Percentiles rank a stretch among this genome's conserved stretches.
Conservation (phyloP, 176 grass and related monocot species). For the Olyra latifolia region DNA sequence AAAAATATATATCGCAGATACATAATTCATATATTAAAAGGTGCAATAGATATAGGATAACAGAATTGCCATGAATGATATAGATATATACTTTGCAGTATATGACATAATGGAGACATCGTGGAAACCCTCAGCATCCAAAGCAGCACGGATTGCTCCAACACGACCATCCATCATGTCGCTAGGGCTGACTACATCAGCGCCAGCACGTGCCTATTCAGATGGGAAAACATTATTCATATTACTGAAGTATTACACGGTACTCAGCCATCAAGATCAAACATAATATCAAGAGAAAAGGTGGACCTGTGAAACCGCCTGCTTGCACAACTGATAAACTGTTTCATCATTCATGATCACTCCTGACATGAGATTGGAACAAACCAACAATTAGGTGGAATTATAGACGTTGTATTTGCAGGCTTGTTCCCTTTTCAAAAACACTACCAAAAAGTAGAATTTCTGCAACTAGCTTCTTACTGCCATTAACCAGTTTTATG, state of each 20-base stretch:
- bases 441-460: too few relatives aligned
- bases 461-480: too few relatives aligned
- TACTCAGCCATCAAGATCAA: neutral
- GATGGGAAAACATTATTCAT: neutral
- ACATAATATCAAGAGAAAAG: slow-evolving; percentile 19
- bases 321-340: slow-evolving; percentile 95
- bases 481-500: neutral
- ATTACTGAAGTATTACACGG: slow-evolving; percentile 1
- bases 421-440: neutral
- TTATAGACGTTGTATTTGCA: neutral
- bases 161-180: slow-evolving; percentile 99
- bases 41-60: neutral
- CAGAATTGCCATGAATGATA: neutral
- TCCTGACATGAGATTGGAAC: slow-evolving; percentile 45
- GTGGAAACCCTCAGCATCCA: slow-evolving; percentile 95
- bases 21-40: neutral
- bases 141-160: slow-evolving; percentile 80
- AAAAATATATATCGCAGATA: slow-evolving; percentile 25
- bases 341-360: slow-evolving; percentile 99
- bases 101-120: slow-evolving; percentile 99
- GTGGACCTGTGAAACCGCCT: slow-evolving; percentile 91
- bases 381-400: slow-evolving; percentile 21
- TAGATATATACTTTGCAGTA: slow-evolving; percentile 78
- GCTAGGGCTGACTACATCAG: slow-evolving; percentile 96
- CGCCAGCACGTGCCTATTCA: slow-evolving; percentile 86